These are phyloP conservation scores for Fusarium succisae DNA, from an alignment of 2,329 filamentous ascomycete species.

Conservation along the genomic window DNA sequence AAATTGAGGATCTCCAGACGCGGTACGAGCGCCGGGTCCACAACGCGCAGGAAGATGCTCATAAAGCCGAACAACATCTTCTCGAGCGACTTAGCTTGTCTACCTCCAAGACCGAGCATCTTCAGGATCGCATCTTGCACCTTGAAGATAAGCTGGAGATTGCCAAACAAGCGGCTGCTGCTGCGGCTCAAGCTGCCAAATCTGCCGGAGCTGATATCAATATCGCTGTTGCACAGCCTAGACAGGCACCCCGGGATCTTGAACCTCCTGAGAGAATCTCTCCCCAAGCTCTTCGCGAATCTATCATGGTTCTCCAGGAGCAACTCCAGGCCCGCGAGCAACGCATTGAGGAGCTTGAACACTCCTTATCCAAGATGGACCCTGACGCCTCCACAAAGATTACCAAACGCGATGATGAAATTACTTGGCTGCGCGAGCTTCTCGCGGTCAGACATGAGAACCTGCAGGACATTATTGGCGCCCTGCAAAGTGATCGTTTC, in stretches of 20 bases:
- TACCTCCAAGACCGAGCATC: constrained; percentile 83
- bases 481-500: constrained; percentile 77
- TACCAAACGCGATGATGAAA: constrained; percentile 92
- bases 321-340: constrained; percentile 94
- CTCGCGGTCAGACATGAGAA: constrained; percentile 91
- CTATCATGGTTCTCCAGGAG: constrained; percentile 95
- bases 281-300: constrained; percentile 92
- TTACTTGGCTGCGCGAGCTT: constrained; percentile 92
- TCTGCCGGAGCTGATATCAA: constrained; percentile 57
- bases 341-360: constrained; percentile 87
- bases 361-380: constrained; percentile 73
- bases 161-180: constrained; percentile 84
- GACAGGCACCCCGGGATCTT: constrained; percentile 48
- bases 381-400: constrained; percentile 83
- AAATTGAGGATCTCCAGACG: constrained; percentile 77
- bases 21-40: constrained; percentile 79
- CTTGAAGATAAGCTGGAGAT: constrained; percentile 93
- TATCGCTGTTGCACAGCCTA: constrained; percentile 34
- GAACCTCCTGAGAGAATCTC: constrained; percentile 86
- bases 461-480: constrained; percentile 87
- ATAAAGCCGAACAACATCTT: constrained; percentile 81
- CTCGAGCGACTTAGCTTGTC: constrained; percentile 84
- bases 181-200: constrained; percentile 80
- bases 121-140: constrained; percentile 84
- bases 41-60: constrained; percentile 81